phyloP scores from a whole-genome alignment of 2,329 filamentous ascomycete species.

The Verticillium zaregamsianum region DNA sequence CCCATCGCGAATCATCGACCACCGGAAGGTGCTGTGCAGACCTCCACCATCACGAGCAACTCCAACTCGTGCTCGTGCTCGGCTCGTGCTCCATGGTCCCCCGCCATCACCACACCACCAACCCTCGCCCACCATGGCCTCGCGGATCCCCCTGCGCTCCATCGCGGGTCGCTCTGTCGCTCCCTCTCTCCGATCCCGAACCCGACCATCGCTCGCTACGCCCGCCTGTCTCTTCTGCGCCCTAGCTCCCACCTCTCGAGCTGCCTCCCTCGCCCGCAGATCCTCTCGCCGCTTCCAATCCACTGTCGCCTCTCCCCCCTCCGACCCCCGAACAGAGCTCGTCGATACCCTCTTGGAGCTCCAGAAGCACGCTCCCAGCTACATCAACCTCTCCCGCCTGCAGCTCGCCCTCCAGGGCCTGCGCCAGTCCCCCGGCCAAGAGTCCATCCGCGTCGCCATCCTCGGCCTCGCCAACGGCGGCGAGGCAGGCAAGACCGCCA shows the following conservation, averaged over 20 bases:
- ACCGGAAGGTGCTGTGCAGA: not conserved
- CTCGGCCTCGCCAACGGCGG: constrained; percentile 40
- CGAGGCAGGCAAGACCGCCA: constrained; percentile 45
- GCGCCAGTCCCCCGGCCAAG: constrained; percentile 50
- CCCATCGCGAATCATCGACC: not conserved
- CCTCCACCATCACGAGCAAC: not conserved
- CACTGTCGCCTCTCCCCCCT: constrained; percentile 4
- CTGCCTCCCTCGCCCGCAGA: not conserved
- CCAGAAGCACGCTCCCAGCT: constrained; percentile 54
- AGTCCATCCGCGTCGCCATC: constrained; percentile 56
- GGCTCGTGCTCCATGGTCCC: not conserved
- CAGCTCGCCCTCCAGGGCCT: constrained; percentile 67
- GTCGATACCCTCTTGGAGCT: constrained; percentile 56
- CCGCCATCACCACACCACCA: not conserved
- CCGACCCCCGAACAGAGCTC: constrained; percentile 47
- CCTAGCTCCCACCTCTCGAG: not conserved
- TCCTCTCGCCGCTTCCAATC: constrained; percentile 11
- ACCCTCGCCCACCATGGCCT: constrained; percentile 17
- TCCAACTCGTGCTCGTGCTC: not conserved
- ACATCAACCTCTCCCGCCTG: constrained; percentile 65
- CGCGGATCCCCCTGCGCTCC: constrained; percentile 23
- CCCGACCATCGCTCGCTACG: not conserved
- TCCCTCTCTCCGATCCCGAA: not conserved
- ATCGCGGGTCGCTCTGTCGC: constrained; percentile 14
- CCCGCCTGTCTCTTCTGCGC: constrained; percentile 14